These are phyloP conservation scores for Aspergillus oerlinghausenensis DNA, from an alignment of 2,329 filamentous ascomycete genomes.

Conservation along the genomic window DNA sequence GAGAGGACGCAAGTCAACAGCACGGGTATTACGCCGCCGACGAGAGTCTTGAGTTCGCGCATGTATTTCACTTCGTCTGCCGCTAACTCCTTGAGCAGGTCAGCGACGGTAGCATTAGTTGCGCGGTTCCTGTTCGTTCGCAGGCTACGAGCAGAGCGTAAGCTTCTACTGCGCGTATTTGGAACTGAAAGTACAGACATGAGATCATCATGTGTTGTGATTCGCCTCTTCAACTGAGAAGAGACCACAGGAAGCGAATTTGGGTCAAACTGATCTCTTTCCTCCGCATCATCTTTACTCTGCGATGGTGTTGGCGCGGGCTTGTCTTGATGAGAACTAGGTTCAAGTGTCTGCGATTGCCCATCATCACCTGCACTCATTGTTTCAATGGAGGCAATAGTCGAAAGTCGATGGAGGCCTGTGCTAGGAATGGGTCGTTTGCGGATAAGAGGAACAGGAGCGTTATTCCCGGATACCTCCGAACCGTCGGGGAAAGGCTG, in stretches of 20 bases:
- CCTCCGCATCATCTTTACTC: conserved; percentile 32
- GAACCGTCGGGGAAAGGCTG: conserved; percentile 33
- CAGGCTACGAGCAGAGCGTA: conserved; percentile 72
- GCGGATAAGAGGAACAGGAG: conserved; percentile 37
- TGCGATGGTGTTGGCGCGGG: conserved; percentile 5
- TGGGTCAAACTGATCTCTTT: conserved; percentile 44
- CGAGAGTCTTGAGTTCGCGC: conserved; percentile 84
- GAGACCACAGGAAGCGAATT: conserved; percentile 44
- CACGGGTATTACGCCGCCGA: conserved; percentile 92
- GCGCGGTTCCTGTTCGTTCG: conserved; percentile 66
- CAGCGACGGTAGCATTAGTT: conserved; percentile 64
- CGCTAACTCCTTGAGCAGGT: conserved; percentile 73
- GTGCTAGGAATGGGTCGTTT: conserved; percentile 49
- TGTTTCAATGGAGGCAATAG: conserved; percentile 55
- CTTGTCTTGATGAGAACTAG: conserved; percentile 25
- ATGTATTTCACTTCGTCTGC: conserved; percentile 84
- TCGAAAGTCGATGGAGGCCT: conserved; percentile 52
- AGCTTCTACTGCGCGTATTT: conserved; percentile 59
- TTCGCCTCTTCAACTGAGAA: conserved; percentile 60
- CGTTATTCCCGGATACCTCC: conserved; percentile 34
- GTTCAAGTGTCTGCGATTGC: conserved; percentile 10
- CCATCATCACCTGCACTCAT: conserved; percentile 33
- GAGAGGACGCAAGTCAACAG: conserved; percentile 79
- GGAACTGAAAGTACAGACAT: conserved; percentile 81
- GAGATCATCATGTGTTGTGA: conserved; percentile 89